Conservation (phyloP, 805 yeast species). For the Ogataea trehalophila region DNA sequence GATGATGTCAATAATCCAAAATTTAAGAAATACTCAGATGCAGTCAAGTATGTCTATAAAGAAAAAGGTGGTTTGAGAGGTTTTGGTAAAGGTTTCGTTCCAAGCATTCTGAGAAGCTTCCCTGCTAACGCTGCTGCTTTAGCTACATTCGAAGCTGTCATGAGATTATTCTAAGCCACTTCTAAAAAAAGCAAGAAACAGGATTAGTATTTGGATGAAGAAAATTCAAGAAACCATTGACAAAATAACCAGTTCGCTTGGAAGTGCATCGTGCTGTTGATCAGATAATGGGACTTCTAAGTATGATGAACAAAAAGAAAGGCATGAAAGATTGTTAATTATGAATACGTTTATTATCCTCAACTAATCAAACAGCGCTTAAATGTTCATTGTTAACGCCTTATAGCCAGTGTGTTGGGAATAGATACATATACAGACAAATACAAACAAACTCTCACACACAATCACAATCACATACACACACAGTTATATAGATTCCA, state of each 20-base stretch:
- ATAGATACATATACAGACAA: background rate
- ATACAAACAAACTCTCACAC: background rate
- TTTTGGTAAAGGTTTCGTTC: slow-evolving; percentile 76
- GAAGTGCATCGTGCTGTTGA: no score
- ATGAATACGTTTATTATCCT: no score
- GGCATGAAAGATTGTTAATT: no score
- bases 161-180: slow-evolving; percentile 39
- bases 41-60: slow-evolving; percentile 62
- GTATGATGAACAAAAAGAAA: no score
- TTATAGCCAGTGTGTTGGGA: no score
- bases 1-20: slow-evolving; percentile 70
- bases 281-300: no score
- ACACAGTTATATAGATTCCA: background rate
- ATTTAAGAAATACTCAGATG: slow-evolving; percentile 66
- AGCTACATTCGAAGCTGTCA: slow-evolving; percentile 83
- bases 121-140: slow-evolving; percentile 94
- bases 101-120: slow-evolving; percentile 75
- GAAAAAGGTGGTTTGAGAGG: slow-evolving; percentile 60
- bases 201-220: no score
- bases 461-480: background rate
- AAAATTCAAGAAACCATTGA: no score
- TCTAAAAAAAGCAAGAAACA: background rate
- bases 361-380: no score
- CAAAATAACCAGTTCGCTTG: no score
- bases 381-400: no score